These are phyloP conservation scores for Malassezia obtusa DNA, from an alignment of 1,284 basidiomycete species.

Conservation along the genomic window DNA sequence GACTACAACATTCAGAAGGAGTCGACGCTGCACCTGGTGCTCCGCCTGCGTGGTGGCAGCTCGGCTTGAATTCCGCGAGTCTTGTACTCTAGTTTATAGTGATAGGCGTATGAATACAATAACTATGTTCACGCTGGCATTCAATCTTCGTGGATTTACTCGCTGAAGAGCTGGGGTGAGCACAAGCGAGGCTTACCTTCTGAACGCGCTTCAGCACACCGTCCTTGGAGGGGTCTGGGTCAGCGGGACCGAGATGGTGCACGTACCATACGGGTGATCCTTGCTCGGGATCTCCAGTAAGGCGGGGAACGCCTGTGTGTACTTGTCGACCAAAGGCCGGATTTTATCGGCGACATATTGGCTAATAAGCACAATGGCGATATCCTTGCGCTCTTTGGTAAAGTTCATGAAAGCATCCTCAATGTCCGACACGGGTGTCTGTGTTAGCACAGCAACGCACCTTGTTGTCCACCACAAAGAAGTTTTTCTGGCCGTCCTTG, in stretches of 20 bases:
- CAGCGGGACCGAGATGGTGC: not conserved
- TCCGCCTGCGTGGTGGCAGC: slow-evolving; percentile 40
- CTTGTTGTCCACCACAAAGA: slow-evolving; percentile 43
- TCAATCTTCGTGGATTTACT: slow-evolving; percentile 13
- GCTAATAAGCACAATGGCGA: slow-evolving; percentile 46
- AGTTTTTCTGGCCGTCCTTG: slow-evolving; percentile 41
- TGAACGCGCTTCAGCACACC: slow-evolving; percentile 93
- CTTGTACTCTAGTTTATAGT: slow-evolving; percentile 25
- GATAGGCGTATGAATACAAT: slow-evolving; percentile 1
- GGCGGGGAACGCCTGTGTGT: slow-evolving; percentile 90
- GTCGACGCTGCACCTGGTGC: slow-evolving; percentile 37
- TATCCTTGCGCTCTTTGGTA: slow-evolving; percentile 40
- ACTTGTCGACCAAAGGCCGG: slow-evolving; percentile 83
- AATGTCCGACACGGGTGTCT: slow-evolving; percentile 33
- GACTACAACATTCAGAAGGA: slow-evolving; percentile 50
- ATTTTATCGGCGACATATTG: slow-evolving; percentile 67
- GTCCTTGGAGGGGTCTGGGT: slow-evolving; percentile 87
- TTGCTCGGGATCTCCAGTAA: slow-evolving; percentile 94
- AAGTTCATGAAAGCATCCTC: slow-evolving; percentile 36
- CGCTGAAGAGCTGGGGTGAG: slow-evolving; percentile 31
- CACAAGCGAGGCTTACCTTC: slow-evolving; percentile 50
- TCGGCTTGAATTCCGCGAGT: slow-evolving; percentile 21
- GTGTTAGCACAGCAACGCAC: slow-evolving; percentile 4
- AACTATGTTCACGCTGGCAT: not conserved
- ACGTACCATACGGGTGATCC: slow-evolving; percentile 53